Base-by-base conservation (phyloP, 1,284 basidiomycete genomes). In the Leucoagaricus sp. region DNA sequence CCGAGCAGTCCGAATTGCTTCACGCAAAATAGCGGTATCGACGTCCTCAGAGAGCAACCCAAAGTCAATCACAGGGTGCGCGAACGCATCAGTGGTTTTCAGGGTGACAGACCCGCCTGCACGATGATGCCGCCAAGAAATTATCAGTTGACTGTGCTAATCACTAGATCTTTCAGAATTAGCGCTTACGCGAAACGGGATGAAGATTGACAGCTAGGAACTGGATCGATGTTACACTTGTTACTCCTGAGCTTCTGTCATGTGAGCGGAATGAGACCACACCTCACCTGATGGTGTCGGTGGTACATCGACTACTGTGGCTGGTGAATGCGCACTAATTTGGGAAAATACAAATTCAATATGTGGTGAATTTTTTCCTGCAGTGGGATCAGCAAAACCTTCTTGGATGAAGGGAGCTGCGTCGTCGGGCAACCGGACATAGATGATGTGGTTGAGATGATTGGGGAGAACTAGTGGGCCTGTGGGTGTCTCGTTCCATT, bases 11-110 rank as follows among this genome's bases (percentile, higher is more conserved):
- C 71, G 70, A 47, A 77, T 61, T 1, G 69, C 72, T 42, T 71
- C 63, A 3, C 67, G 63, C 60, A 76, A 62, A 1, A 67, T 64
- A 25, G 67, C 63, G 6, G 74, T 62, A 59, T 79, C 77, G 52
- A 75, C 72, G 3, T 66, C 61, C 28, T 69, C 63, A 2, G 58
- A 61, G 17, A 79, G 61, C 45, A 74, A 65, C 5, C 53, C 65
- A 0, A 73, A 70, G 58, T 78, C 66, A 50, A 80, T 75, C 17
- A 72, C 29, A 0, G 77, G 78, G 7, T 64, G 28, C 8, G 62
- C 67, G 59, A 77, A 76, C 0, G 75, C 73, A 57, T 74, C 62
- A 2, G 65, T 64, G 10, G 70, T 69, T 10, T 64, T 64, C 1
- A 78, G 58, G 8, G 57, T 65, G 23, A 74, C 60, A n/a, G 69